These are phyloP conservation scores for Fusarium phyllophilum DNA, from an alignment of 2,329 filamentous ascomycete genomes.

Conservation along the genomic window DNA sequence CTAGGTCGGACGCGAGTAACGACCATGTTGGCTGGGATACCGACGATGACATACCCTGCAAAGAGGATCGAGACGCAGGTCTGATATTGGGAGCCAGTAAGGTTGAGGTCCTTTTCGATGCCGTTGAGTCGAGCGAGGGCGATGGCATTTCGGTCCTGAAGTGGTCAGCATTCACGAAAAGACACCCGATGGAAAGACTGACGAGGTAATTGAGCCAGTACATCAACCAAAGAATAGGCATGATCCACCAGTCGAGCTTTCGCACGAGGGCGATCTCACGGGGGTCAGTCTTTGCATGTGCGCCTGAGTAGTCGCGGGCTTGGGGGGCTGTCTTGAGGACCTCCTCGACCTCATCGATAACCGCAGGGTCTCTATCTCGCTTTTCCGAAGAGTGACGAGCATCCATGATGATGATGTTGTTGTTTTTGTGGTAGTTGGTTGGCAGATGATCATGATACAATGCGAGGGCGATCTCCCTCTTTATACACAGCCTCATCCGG, in stretches of 20 bases:
- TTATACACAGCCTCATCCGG: background rate
- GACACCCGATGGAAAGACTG: fast-evolving
- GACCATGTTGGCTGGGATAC: slow-evolving; percentile 56
- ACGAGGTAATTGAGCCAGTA: slow-evolving; percentile 56
- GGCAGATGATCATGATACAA: background rate
- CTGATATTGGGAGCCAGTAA: slow-evolving; percentile 44
- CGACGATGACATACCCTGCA: slow-evolving; percentile 57
- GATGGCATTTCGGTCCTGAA: slow-evolving; percentile 56
- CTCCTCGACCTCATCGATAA: slow-evolving; percentile 15
- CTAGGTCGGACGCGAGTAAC: slow-evolving; percentile 54
- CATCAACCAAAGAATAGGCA: slow-evolving; percentile 47
- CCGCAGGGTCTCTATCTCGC: background rate
- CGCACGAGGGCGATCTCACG: slow-evolving; percentile 32
- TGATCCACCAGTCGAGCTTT: slow-evolving; percentile 35
- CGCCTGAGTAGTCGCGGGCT: slow-evolving; percentile 31
- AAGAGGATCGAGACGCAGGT: slow-evolving; percentile 46
- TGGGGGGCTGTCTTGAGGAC: slow-evolving; percentile 7
- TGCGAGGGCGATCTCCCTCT: background rate
- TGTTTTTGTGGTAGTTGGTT: background rate
- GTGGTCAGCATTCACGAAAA: background rate
- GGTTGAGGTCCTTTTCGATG: slow-evolving; percentile 44
- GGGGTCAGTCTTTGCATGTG: slow-evolving; percentile 33
- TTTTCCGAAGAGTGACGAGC: background rate
- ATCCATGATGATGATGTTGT: background rate
- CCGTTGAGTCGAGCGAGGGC: slow-evolving; percentile 52